These are phyloP conservation scores for Erodium trifolium DNA, from an alignment of 441 rosid species.

Conservation along the genomic window DNA sequence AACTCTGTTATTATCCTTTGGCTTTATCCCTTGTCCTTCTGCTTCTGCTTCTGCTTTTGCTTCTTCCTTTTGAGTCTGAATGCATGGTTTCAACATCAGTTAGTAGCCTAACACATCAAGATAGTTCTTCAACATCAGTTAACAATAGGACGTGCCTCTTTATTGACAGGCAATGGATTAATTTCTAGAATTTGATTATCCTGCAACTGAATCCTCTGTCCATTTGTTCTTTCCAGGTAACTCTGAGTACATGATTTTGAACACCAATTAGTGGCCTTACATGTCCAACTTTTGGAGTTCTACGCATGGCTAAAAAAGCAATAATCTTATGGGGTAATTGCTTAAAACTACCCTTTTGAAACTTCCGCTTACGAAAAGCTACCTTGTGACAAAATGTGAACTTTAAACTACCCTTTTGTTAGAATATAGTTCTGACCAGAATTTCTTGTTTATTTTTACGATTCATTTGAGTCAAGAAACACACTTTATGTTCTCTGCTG, in stretches of 20 bases:
- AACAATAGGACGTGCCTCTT: slow-evolving; percentile 4
- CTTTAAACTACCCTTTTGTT: no score
- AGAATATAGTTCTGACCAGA: no score
- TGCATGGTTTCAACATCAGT: background rate
- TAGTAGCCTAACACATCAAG: slow-evolving; percentile 3
- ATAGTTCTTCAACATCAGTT: background rate
- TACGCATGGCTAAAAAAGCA: background rate
- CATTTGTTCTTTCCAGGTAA: background rate
- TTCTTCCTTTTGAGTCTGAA: background rate
- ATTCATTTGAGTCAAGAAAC: no score
- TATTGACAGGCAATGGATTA: background rate
- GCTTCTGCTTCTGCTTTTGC: background rate
- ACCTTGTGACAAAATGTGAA: no score
- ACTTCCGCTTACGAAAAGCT: no score
- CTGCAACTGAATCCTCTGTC: background rate
- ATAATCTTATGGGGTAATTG: background rate
- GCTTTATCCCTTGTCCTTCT: background rate
- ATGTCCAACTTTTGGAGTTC: background rate
- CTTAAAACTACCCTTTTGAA: no score
- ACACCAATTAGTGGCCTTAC: slow-evolving; percentile 4
- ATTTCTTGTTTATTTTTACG: no score
- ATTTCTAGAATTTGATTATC: background rate
- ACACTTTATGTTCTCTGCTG: background rate
- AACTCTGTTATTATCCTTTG: background rate
- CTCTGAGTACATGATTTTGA: slow-evolving; percentile 4